A percentile compares a stretch with the other conserved stretches of the same genome.
phyloP scores from a whole-genome alignment of 305 asterid species.

The Rubia peregrina region DNA sequence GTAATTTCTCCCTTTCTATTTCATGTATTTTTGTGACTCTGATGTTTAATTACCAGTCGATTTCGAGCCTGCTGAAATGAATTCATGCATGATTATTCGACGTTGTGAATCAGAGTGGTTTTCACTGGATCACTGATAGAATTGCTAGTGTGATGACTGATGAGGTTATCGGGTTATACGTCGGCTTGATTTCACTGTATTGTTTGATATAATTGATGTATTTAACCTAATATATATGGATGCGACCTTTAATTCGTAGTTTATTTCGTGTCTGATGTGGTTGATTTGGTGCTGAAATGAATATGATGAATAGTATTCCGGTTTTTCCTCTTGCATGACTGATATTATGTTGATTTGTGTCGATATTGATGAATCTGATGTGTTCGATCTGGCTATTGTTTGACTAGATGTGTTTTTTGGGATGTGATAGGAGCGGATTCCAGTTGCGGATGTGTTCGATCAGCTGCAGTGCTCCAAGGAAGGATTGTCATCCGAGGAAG shows the following conservation, averaged over 20 bases:
- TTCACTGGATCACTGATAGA: too few species aligned
- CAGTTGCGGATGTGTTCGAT: slow-evolving; percentile 63
- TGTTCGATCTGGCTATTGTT: neutral
- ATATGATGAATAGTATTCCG: neutral
- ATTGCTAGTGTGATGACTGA: too few species aligned
- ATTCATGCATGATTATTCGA: neutral
- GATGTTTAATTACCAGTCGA: neutral
- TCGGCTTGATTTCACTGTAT: too few species aligned
- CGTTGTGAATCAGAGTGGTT: neutral
- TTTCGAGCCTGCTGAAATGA: neutral
- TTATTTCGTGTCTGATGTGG: too few species aligned
- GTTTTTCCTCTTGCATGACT: too few species aligned
- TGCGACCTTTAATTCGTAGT: too few species aligned
- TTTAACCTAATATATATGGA: too few species aligned
- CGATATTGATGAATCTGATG: neutral
- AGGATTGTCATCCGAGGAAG: slow-evolving; percentile 54
- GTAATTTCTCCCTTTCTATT: slow-evolving; percentile 19
- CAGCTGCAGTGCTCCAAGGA: slow-evolving; percentile 48
- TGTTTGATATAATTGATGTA: too few species aligned
- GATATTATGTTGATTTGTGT: neutral
- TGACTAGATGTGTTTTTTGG: neutral
- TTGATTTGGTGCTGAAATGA: too few species aligned
- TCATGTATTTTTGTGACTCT: too few species aligned
- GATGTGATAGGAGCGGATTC: slow-evolving; percentile 52
- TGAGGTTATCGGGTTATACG: too few species aligned